Evolutionary conservation across 345 rosid species (phyloP), one percentile per base, ranked within the genome.

Genomic region (Brassica juncea): DNA sequence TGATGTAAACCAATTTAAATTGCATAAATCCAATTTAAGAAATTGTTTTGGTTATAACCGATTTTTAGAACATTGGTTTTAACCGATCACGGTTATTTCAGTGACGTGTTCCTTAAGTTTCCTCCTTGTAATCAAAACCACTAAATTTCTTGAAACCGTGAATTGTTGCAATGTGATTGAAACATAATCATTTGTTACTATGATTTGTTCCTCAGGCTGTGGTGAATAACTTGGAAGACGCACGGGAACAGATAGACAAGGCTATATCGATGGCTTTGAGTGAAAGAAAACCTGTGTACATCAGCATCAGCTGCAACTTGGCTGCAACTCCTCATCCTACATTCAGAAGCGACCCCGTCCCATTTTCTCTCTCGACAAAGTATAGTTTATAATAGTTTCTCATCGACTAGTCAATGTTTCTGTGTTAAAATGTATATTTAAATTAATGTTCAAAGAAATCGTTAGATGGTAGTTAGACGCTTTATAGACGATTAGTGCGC

Each of bases 271-370:
- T 35, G 70, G 70, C 70, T 66, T 4, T 66, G 54, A 66, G 12
- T 35, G 70, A 66, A 37, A 66, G 70, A 54, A 66, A 66, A 19
- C 70, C 70, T 35, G 70, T 66, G 70, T 66, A 66, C 23, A 66
- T 66, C 30, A 66, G 14, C 52, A 35, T 66, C 49, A 66, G 52
- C 70, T 66, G 70, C 49, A 66, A 35, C 70, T 35, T 66, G 28
- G 70, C 70, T 2, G 28, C 52, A 37, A 66, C 8, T 2, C 70
- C 70, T 4, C 52, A 66, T 66, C 52, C 70, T 15, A 64, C 68
- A 61, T 61, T 61, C 66, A 28, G 37, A 61, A 61, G 25, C 42
- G 21, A 31, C 16, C 67, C 67, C 23, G 4, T 63, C 37, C 42
- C 67, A 14, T 31, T 63, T 31, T 63, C 67, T 31, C 37, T 31